Evolutionary conservation across 805 yeast species (phyloP).

Genomic region (Teunomyces cretensis): DNA sequence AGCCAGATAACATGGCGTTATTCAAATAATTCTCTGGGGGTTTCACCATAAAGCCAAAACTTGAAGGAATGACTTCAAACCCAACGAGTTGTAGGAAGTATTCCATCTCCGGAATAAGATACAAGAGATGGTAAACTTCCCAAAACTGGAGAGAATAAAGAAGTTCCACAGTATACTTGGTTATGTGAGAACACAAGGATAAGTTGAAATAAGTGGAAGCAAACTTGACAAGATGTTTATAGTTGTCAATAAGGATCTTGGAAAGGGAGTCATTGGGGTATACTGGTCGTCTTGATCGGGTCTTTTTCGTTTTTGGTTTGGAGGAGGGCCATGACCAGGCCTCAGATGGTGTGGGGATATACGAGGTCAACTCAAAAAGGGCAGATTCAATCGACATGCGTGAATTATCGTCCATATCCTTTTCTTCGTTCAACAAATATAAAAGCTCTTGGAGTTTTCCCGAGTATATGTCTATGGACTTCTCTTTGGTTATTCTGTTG

Average conservation of each 20-base stretch:
- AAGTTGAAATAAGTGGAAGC: conserved; percentile 37
- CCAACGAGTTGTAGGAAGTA: conserved; percentile 33
- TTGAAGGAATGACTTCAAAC: conserved; percentile 35
- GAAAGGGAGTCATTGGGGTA: conserved; percentile 40
- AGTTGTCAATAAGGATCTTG: conserved; percentile 39
- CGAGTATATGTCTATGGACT: conserved; percentile 33
- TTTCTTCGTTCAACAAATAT: conserved; percentile 26
- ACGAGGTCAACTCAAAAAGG: conserved; percentile 25
- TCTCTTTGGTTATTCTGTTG: conserved; percentile 6
- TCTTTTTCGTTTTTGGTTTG: neutral
- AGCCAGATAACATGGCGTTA: conserved; percentile 37
- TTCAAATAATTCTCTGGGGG: conserved; percentile 41
- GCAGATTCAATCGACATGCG: conserved; percentile 28
- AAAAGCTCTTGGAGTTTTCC: conserved; percentile 29
- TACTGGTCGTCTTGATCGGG: conserved; percentile 5
- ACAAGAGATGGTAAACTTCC: conserved; percentile 43
- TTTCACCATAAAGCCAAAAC: conserved; percentile 37
- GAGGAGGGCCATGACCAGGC: conserved; percentile 11
- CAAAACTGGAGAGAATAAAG: conserved; percentile 41
- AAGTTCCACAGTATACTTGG: conserved; percentile 38
- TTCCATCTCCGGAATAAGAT: conserved; percentile 31
- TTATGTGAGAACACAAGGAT: conserved; percentile 37
- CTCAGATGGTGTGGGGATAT: conserved; percentile 21
- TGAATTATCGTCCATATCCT: conserved; percentile 26
- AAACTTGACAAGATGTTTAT: conserved; percentile 26